A percentile compares a stretch with the other conserved stretches of the same genome.
Conservation (phyloP, 2,329 filamentous ascomycete genomes). For the Fusarium coicis region DNA sequence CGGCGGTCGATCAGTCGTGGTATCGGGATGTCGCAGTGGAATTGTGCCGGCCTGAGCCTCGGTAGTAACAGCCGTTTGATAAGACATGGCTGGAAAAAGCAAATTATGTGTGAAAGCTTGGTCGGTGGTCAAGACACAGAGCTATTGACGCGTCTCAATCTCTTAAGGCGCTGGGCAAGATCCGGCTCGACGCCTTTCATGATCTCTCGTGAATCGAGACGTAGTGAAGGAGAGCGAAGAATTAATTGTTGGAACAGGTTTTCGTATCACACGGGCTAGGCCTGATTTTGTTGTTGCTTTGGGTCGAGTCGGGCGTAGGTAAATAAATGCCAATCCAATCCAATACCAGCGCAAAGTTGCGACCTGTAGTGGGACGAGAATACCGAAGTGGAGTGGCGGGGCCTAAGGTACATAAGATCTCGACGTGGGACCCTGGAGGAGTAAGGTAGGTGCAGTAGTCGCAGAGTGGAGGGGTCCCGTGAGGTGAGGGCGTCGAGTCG, state of each 20-base stretch:
- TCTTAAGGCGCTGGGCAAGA: constrained; percentile 42
- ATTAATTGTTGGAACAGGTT: constrained; percentile 3
- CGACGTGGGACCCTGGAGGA: constrained; percentile 37
- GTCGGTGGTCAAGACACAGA: constrained; percentile 39
- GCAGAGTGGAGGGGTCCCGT: neutral
- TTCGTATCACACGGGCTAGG: constrained; percentile 28
- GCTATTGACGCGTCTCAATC: constrained; percentile 41
- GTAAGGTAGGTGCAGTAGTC: constrained; percentile 5
- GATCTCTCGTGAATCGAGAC: constrained; percentile 41
- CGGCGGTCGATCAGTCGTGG: constrained; percentile 46
- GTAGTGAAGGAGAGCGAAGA: neutral
- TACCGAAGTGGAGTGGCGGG: constrained; percentile 26
- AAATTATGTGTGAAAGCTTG: neutral
- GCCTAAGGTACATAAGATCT: constrained; percentile 37
- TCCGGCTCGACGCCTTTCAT: constrained; percentile 43
- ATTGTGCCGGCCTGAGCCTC: constrained; percentile 36
- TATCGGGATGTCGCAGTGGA: constrained; percentile 34
- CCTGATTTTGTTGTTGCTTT: constrained; percentile 34
- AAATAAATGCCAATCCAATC: constrained; percentile 10
- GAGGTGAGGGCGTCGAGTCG: constrained; percentile 18
- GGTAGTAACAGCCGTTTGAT: constrained; percentile 35
- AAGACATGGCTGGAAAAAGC: constrained; percentile 38
- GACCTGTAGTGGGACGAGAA: constrained; percentile 41
- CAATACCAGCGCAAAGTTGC: constrained; percentile 38
- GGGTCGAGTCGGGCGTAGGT: neutral